Evolutionary conservation across 2,329 filamentous ascomycete genomes (phyloP), one percentile per base, ranked within the genome.

Genomic region (Aureobasidium mangrovei): DNA sequence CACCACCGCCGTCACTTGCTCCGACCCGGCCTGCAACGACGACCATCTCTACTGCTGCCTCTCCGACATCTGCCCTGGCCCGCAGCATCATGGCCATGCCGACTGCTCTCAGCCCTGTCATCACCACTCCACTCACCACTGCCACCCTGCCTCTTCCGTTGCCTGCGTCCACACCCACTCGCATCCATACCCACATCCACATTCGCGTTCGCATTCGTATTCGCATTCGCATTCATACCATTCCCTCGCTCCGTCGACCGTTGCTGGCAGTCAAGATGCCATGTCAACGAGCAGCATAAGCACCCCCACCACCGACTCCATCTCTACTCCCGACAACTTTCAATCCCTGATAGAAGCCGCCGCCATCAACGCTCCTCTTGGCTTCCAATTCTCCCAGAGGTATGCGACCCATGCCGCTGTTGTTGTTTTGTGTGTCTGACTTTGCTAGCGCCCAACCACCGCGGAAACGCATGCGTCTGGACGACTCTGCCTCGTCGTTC

Each of bases 291-390:
- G 47, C 41, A 56, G 39, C 41, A 56, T 54, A 41, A 56, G 42
- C 46, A 58, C 54, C 24, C 43, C 57, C 35, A 44, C 49, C 28
- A 47, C 52, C 39, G 27, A 57, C 36, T 47, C 42, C 12, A 35
- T 48, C 5, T 38, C 43, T 24, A 54, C 53, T 7, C 53, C 53
- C 32, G 38, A 42, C 35, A 54, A 41, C 36, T 48, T 54, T 24
- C 53, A 48, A n/a, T 54, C 53, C 27, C 26, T 54, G 42, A 46
- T 54, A 33, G 53, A 54, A n/a, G 53, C 53, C 42, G 53, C 53
- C 10, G 27, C 43, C 2, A 46, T 48, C 24, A 26, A 40, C 18
- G 33, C 53, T 2, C 36, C 31, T 36, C 24, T 42, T n/a, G 47
- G 47, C n/a, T 51, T 31, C 38, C 27, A 18, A 18, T 51, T 51